Evolutionary conservation across 306 rosid genomes (phyloP).

Genomic region (Malus orientalis): DNA sequence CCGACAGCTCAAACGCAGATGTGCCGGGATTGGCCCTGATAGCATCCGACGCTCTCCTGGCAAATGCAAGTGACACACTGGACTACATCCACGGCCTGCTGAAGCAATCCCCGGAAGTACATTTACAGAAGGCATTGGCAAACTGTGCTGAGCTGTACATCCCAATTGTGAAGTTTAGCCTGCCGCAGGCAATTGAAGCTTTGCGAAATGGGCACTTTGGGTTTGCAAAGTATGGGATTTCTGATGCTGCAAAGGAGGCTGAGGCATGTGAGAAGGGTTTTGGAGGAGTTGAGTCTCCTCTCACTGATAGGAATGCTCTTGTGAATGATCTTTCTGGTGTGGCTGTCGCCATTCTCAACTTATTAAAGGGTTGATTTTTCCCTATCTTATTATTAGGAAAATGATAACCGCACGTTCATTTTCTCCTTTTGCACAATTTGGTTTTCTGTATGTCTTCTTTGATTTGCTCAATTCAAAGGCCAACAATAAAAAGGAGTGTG

Average conservation of each 20-base stretch:
- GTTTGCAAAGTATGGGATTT: slow-evolving; percentile 57
- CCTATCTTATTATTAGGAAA: neutral
- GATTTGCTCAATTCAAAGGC: neutral
- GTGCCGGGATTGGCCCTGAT: slow-evolving; percentile 15
- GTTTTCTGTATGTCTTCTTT: neutral
- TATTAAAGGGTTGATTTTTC: slow-evolving; percentile 29
- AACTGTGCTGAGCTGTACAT: slow-evolving; percentile 73
- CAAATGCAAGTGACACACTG: slow-evolving; percentile 15
- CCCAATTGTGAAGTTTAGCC: slow-evolving; percentile 62
- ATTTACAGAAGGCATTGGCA: slow-evolving; percentile 51
- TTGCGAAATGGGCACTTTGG: slow-evolving; percentile 46
- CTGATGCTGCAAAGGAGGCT: slow-evolving; percentile 64
- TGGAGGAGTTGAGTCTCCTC: slow-evolving; percentile 30
- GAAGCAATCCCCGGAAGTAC: slow-evolving; percentile 10
- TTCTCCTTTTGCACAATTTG: neutral
- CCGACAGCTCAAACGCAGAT: slow-evolving; percentile 17
- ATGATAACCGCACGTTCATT: neutral
- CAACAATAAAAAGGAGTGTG: no score
- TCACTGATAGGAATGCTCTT: slow-evolving; percentile 44
- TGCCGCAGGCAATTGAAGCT: slow-evolving; percentile 79
- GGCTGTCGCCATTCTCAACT: slow-evolving; percentile 51
- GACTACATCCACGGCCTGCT: slow-evolving; percentile 15
- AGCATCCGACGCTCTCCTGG: slow-evolving; percentile 7
- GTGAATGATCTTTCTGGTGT: slow-evolving; percentile 48
- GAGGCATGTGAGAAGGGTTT: slow-evolving; percentile 55